Conservation (phyloP, 257 asterid species). For the Jaltomata sinuosa region DNA sequence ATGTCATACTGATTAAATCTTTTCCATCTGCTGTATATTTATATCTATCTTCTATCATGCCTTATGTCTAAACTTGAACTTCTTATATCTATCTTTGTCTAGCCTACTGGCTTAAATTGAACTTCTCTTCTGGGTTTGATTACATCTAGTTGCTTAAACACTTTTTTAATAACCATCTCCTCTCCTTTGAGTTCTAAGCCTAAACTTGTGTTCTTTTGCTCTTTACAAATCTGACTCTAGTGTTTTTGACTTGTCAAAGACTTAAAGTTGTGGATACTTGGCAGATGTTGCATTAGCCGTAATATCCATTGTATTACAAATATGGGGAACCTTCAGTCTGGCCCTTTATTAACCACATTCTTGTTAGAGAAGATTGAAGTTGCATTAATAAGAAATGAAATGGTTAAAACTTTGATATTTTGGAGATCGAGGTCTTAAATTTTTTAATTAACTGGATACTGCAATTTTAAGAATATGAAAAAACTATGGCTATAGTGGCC, state of each 20-base stretch:
- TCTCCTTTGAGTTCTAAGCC: background rate
- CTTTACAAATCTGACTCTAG: background rate
- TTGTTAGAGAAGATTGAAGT: background rate
- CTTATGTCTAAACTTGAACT: background rate
- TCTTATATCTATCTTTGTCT: background rate
- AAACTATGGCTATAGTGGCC: background rate
- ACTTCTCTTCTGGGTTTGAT: background rate
- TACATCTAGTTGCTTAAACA: background rate
- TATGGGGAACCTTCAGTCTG: background rate
- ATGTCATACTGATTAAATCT: background rate
- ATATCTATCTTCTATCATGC: background rate
- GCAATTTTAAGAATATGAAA: background rate
- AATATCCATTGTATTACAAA: background rate
- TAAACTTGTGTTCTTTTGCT: background rate
- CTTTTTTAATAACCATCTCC: background rate
- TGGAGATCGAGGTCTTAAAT: background rate
- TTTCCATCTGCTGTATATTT: background rate
- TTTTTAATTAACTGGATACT: background rate
- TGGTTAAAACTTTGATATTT: background rate
- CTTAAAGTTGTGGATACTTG: background rate
- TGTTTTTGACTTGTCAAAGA: background rate
- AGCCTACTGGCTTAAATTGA: background rate
- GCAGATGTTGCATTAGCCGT: background rate
- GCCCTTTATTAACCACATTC: conserved; percentile 3
- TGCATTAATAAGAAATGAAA: background rate